Evolutionary conservation across 2,329 filamentous ascomycete species (phyloP), one percentile per base, ranked within the genome.

Genomic region (Microdochium nivale): DNA sequence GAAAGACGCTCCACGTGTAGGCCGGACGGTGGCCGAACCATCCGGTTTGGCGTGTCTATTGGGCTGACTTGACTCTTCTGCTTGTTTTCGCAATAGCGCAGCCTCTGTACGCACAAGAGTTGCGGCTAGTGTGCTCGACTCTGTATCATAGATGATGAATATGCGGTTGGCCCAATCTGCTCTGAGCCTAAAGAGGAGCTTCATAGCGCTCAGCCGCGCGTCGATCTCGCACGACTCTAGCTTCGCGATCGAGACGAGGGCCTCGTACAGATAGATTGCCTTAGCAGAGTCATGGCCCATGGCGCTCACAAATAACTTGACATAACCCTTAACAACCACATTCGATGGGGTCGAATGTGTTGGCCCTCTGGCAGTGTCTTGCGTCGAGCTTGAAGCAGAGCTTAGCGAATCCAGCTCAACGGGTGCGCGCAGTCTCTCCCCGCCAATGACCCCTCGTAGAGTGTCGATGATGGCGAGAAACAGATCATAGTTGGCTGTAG

Each of bases 81-180:
- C 71, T 50, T 74, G 67, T 55, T 75, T 81, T 49, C 72, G 75
- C 2, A 72, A 68, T 8, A 78, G 59, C 1, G 78, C 76, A 16
- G 73, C 70, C 54, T 80, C 77, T 0, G 79, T 83, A 35, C 90
- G 83, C 58, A 83, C 86, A 10, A 96, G 71, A 7, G 85, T 78
- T 16, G 82, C 78, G 25, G 90, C 88, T 24, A 96, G 73, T 50
- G 81, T 82, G 56, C 86, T 81, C 25, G 83, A 86, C 63, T 95
- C 89, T 1, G 86, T 81, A 27, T 81, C 79, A 32, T 80, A 70
- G 8, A 83, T 83, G 50, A 96, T 73, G 53, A 86, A 89, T 3
- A 96, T 78, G 46, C 84, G 80, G 57, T 91, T 82, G 10, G 86
- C 82, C 64, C 87, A 89, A 67, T 96, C 90, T 23, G 90, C 89